Base-by-base conservation (phyloP, 2,329 filamentous ascomycete genomes). In the Aspergillus udagawae region DNA sequence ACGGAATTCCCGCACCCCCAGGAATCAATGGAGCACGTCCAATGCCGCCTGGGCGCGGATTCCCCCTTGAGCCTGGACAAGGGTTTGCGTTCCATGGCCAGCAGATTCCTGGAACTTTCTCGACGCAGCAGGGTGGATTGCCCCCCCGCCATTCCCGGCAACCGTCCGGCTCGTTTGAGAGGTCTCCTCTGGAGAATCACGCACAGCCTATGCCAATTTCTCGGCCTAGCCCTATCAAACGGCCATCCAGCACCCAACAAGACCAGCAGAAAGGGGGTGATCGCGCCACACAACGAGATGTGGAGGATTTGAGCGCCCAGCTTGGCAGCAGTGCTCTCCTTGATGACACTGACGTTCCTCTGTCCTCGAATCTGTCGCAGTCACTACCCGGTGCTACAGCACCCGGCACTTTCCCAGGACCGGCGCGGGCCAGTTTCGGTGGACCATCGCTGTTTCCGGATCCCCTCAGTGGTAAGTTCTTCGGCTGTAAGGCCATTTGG, bases 291-390 rank as follows among this genome's bases (percentile, higher is more conserved):
- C 80, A 81, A 27, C 76, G 79, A 28, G 86, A 88, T 55, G 78
- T 91, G 21, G 91, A 93, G 55, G 85, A 90, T 51, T 77, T 90
- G 54, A 88, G 86, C 60, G 84, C 88, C 59, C 92, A 94, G 65
- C 81, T 99, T 27, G 94, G 94, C 12, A 97, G 93, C 73, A 92
- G 91, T 66, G 94, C 92, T 12, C 80, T 99, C 12, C 80, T 97
- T 45, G 86, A 87, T 60, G 86, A 88, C 49, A 88, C 88, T 60
- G 92, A 95, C 68, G 77, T 86, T 73, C 67, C 90, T 80, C 75
- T 88, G 79, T 70, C 83, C 75, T 60, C 77, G 64, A 68, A 73
- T 57, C 58, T 75, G 25, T 73, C 72, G 48, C 73, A 79, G 44
- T 73, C 75, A 45, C 74, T 80, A 47, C 77, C 79, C 55, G 75